These are phyloP conservation scores for Hypoxylon perforatum DNA, from an alignment of 495 filamentous ascomycete genomes.

Conservation along the genomic window DNA sequence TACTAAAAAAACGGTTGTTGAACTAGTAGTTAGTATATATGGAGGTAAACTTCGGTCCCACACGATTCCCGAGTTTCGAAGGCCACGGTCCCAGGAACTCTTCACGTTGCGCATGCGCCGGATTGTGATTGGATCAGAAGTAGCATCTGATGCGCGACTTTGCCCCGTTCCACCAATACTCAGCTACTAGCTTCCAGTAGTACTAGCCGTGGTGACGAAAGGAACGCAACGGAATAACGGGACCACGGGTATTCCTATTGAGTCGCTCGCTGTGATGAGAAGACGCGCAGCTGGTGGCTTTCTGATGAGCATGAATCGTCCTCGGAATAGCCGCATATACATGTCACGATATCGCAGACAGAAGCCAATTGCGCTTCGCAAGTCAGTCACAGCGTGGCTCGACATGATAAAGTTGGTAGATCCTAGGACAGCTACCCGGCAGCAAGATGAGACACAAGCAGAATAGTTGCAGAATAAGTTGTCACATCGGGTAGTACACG, in stretches of 20 bases:
- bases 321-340: slow-evolving; percentile 9
- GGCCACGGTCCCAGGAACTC: slow-evolving; percentile 31
- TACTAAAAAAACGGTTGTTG: slow-evolving; percentile 6
- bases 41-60: slow-evolving; percentile 24
- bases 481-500: slow-evolving; percentile 24
- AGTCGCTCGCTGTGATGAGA: slow-evolving; percentile 6
- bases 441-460: slow-evolving; percentile 8
- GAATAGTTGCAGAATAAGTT: neutral
- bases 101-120: slow-evolving; percentile 40
- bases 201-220: slow-evolving; percentile 30
- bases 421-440: slow-evolving; percentile 19
- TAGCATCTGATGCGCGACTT: slow-evolving; percentile 35
- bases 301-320: slow-evolving; percentile 16
- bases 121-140: slow-evolving; percentile 31
- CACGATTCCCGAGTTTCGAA: slow-evolving; percentile 38
- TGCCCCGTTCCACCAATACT: slow-evolving; percentile 30
- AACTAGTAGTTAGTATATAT: neutral
- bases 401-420: slow-evolving; percentile 10
- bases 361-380: slow-evolving; percentile 21
- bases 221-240: slow-evolving; percentile 11
- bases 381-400: slow-evolving; percentile 13
- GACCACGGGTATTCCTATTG: slow-evolving; percentile 7
- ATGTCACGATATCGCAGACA: slow-evolving; percentile 17
- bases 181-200: slow-evolving; percentile 31
- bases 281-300: slow-evolving; percentile 2